phyloP scores from a whole-genome alignment of 495 filamentous ascomycete genomes.

The Penicillium malachiteum region DNA sequence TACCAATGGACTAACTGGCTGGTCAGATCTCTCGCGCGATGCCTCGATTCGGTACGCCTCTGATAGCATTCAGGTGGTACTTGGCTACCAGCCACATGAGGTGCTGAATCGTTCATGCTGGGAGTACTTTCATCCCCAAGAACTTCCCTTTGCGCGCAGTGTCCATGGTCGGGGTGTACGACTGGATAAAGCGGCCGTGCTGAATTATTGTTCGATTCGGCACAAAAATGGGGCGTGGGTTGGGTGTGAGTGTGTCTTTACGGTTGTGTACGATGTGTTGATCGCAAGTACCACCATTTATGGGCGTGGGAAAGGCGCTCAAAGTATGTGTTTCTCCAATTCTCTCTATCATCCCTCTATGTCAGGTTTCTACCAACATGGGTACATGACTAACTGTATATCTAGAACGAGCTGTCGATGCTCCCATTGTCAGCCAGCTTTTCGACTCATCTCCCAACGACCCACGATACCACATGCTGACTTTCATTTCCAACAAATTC shows the following conservation, averaged over 20 bases:
- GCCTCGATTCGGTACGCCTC: conserved; percentile 83
- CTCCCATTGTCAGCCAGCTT: conserved; percentile 72
- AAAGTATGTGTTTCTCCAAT: conserved; percentile 60
- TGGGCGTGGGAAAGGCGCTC: conserved; percentile 62
- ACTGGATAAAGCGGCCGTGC: conserved; percentile 81
- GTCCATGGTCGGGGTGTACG: conserved; percentile 71
- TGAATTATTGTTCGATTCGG: conserved; percentile 74
- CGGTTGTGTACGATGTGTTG: conserved; percentile 81
- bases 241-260: conserved; percentile 87
- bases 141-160: conserved; percentile 71
- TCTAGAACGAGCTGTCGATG: conserved; percentile 73
- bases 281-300: conserved; percentile 85
- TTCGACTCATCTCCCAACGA: conserved; percentile 82
- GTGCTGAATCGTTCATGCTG: conserved; percentile 76
- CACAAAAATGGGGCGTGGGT: conserved; percentile 71
- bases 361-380: not conserved
- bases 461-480: conserved; percentile 88
- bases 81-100: conserved; percentile 76
- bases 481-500: conserved; percentile 81
- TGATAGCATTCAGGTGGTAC: conserved; percentile 76
- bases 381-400: not conserved
- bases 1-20: not conserved
- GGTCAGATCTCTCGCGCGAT: conserved; percentile 67
- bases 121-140: conserved; percentile 83
- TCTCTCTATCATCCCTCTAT: no score